A percentile compares a stretch with the other conserved stretches of the same genome.
These are phyloP conservation scores for Candida corydali DNA, from an alignment of 805 yeast species.

Conservation along the genomic window DNA sequence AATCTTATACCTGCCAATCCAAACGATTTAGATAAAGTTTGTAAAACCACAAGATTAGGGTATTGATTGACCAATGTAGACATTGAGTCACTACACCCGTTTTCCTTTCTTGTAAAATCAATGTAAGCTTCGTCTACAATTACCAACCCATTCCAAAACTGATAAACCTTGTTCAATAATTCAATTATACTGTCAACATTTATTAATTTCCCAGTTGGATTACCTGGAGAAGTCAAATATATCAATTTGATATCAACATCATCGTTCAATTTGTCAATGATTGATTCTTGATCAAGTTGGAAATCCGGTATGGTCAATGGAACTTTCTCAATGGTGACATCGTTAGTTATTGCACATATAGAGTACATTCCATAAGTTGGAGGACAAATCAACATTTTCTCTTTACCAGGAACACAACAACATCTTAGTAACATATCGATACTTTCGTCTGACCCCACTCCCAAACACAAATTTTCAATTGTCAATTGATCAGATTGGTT, in stretches of 20 bases:
- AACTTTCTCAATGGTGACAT: constrained; percentile 70
- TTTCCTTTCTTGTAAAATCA: constrained; percentile 62
- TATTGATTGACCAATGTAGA: constrained; percentile 76
- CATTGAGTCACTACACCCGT: constrained; percentile 37
- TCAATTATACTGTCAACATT: constrained; percentile 29
- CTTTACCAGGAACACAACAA: constrained; percentile 75
- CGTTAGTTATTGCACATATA: constrained; percentile 87
- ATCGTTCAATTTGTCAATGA: constrained; percentile 44
- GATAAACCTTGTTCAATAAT: constrained; percentile 45
- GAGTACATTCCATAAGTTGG: constrained; percentile 98
- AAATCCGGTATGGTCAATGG: constrained; percentile 57
- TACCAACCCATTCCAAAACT: constrained; percentile 68
- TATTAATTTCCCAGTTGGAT: constrained; percentile 80
- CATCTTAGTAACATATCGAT: constrained; percentile 87
- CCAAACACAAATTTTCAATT: constrained; percentile 77
- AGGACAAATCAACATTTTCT: constrained; percentile 80
- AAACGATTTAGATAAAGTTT: constrained; percentile 90
- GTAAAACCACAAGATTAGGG: constrained; percentile 83
- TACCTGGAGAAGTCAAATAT: constrained; percentile 93
- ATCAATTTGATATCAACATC: constrained; percentile 70
- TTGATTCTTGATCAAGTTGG: constrained; percentile 51
- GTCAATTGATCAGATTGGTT: constrained; percentile 23
- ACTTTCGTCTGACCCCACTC: constrained; percentile 97
- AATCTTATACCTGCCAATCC: constrained; percentile 94
- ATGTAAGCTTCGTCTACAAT: constrained; percentile 94